Evolutionary conservation across 1,284 basidiomycete species (phyloP).

Genomic region (Rhodotorula mucilaginosa): DNA sequence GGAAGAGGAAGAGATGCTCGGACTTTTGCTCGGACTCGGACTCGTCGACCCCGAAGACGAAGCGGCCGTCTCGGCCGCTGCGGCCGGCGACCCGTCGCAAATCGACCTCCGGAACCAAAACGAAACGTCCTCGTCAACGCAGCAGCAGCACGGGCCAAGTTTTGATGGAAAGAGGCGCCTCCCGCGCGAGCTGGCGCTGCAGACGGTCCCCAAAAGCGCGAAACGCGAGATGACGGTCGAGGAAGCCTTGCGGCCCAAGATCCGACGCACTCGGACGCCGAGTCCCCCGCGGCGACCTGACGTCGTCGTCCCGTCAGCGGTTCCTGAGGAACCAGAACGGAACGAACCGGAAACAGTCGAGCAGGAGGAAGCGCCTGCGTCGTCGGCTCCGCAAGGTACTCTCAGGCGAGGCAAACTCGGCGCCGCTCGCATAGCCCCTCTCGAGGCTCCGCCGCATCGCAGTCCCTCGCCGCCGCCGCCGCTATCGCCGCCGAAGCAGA

Average conservation of each 20-base stretch:
- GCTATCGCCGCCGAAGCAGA: constrained; percentile 18
- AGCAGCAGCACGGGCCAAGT: background rate
- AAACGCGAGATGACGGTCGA: constrained; percentile 32
- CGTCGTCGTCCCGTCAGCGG: background rate
- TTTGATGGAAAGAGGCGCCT: constrained; percentile 3
- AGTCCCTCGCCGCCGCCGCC: constrained; percentile 18
- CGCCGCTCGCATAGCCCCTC: constrained; percentile 13
- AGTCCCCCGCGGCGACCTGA: background rate
- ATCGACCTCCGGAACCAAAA: background rate
- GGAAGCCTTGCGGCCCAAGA: constrained; percentile 20
- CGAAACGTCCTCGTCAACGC: too few species aligned
- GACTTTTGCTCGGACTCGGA: constrained; percentile 22
- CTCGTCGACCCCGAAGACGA: constrained; percentile 10
- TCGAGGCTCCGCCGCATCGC: constrained; percentile 1
- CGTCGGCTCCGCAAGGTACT: background rate
- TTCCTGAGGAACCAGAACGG: background rate
- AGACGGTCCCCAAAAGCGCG: constrained; percentile 29
- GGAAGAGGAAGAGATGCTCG: constrained; percentile 34
- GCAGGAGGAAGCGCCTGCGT: background rate
- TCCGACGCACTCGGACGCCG: constrained; percentile 6
- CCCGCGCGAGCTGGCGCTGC: constrained; percentile 10
- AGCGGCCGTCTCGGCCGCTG: background rate
- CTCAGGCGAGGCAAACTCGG: constrained; percentile 26
- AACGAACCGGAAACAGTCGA: background rate
- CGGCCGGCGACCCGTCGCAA: background rate